Conservation (phyloP, 345 rosid species). For the Moricandia moricandioides region DNA sequence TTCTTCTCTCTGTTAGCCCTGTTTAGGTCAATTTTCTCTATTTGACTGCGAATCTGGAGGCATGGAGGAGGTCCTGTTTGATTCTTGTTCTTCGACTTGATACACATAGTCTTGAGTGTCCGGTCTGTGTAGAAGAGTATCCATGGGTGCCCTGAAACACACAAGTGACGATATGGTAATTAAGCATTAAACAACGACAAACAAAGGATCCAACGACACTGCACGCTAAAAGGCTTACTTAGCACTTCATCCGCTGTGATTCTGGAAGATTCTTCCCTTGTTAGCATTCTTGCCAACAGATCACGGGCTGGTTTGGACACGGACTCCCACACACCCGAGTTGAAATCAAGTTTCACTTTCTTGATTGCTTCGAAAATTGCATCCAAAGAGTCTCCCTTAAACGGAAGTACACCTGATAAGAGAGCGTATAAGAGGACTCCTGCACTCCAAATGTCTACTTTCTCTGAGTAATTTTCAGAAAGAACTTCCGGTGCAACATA, state of each 20-base stretch:
- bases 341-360: conserved; percentile 77
- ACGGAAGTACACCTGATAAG: conserved; percentile 74
- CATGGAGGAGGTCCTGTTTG: no score
- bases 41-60: no score
- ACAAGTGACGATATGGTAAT: neutral
- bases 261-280: conserved; percentile 83
- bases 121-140: no score
- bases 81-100: no score
- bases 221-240: conserved; percentile 46
- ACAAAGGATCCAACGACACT: conserved; percentile 11
- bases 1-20: no score
- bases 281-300: conserved; percentile 78
- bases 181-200: neutral
- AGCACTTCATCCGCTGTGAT: conserved; percentile 90
- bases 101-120: no score
- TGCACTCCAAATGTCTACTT: conserved; percentile 94
- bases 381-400: conserved; percentile 77
- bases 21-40: no score
- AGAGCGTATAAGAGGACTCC: conserved; percentile 83
- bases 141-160: no score
- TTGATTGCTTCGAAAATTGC: conserved; percentile 82
- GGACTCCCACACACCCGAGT: conserved; percentile 70
- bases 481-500: conserved; percentile 94
- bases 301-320: conserved; percentile 82
- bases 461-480: conserved; percentile 74